These are phyloP conservation scores for Corylus avellana DNA, from an alignment of 306 rosid genomes.

Conservation along the genomic window DNA sequence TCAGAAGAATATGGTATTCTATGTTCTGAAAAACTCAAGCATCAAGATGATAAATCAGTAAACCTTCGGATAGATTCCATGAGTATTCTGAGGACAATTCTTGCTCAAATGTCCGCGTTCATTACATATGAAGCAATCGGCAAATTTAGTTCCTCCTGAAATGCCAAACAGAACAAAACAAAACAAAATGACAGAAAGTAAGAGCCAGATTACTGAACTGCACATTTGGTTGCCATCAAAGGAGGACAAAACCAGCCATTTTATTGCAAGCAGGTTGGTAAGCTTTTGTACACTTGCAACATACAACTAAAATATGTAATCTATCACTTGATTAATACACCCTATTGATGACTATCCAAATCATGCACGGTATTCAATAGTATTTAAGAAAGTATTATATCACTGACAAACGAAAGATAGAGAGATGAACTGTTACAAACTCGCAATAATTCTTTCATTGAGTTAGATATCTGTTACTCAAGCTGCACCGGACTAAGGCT, in stretches of 20 bases:
- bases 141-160: conserved; percentile 91
- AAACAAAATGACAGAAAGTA: conserved; percentile 7
- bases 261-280: background rate
- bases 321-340: background rate
- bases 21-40: background rate
- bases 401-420: background rate
- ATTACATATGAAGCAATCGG: conserved; percentile 84
- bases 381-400: background rate
- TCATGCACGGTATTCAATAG: background rate
- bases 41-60: background rate
- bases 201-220: background rate
- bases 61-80: conserved; percentile 95
- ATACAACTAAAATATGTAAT: background rate
- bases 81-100: conserved; percentile 83
- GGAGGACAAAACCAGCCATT: background rate
- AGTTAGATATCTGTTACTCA: background rate
- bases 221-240: background rate
- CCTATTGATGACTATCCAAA: background rate
- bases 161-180: conserved; percentile 18
- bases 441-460: no score
- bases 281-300: background rate
- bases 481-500: background rate
- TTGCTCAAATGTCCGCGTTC: conserved; percentile 87
- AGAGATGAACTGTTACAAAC: background rate
- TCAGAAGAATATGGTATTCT: background rate